Evolutionary conservation across 352 stramenopile genomes (phyloP).

Genomic region (Aphanomyces cochlioides): DNA sequence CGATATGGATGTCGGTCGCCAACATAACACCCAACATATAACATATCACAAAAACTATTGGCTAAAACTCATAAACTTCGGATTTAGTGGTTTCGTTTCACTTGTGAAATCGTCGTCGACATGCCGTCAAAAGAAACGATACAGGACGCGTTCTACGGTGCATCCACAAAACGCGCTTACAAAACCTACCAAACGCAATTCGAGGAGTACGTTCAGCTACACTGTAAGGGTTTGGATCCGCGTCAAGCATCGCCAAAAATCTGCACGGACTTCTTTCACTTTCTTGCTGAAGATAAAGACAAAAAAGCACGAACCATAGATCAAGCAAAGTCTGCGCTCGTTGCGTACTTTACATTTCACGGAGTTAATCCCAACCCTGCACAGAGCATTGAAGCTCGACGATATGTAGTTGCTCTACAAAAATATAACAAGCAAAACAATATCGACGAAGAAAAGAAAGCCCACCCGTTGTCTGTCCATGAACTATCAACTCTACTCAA

Average conservation of each 20-base stretch:
- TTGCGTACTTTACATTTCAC: background rate
- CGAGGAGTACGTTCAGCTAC: background rate
- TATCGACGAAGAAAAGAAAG: background rate
- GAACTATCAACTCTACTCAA: background rate
- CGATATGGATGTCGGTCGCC: background rate
- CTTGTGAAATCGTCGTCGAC: background rate
- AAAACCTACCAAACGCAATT: background rate
- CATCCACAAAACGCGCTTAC: background rate
- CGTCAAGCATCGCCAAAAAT: background rate
- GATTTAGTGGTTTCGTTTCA: background rate
- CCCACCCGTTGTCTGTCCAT: background rate
- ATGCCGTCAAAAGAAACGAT: background rate
- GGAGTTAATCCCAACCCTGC: background rate
- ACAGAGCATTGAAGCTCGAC: background rate
- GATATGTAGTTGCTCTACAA: background rate
- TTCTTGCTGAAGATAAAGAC: background rate
- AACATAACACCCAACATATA: background rate
- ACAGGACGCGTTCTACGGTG: background rate
- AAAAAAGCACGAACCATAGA: background rate
- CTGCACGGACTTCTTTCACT: background rate
- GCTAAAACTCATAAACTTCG: background rate
- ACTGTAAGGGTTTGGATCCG: background rate
- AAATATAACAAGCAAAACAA: slow-evolving; percentile 3
- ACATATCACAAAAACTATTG: background rate
- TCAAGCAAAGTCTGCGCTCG: background rate